Percentiles rank a stretch among this genome's conserved stretches.
phyloP scores from a whole-genome alignment of 2,329 filamentous ascomycete genomes.

The Scopulariopsis brevicaulis region DNA sequence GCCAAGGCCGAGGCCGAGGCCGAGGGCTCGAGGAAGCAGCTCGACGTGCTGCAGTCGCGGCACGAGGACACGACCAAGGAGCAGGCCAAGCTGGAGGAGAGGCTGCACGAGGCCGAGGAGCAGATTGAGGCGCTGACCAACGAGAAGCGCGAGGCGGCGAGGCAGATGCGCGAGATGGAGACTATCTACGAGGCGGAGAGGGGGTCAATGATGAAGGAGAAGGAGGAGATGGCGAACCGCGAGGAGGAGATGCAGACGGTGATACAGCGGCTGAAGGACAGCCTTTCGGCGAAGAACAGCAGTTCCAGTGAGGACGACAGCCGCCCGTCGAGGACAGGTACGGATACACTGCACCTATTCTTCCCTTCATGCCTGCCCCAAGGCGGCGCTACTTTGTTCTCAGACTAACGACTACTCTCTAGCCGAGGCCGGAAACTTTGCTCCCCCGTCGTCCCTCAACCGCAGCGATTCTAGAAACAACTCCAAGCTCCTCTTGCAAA shows the following conservation, averaged over 20 bases:
- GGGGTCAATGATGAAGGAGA: slow-evolving; percentile 78
- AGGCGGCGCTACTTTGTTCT: slow-evolving; percentile 9
- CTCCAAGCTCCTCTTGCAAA: slow-evolving; percentile 83
- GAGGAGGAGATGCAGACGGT: slow-evolving; percentile 87
- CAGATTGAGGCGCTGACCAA: slow-evolving; percentile 70
- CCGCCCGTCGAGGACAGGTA: slow-evolving; percentile 46
- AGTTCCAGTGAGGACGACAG: slow-evolving; percentile 46
- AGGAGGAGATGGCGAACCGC: slow-evolving; percentile 71
- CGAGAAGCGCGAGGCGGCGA: slow-evolving; percentile 72
- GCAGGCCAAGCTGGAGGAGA: slow-evolving; percentile 79
- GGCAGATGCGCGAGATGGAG: slow-evolving; percentile 84
- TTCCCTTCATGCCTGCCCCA: neutral
- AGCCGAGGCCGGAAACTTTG: slow-evolving; percentile 69
- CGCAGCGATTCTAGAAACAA: slow-evolving; percentile 83
- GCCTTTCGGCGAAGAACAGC: slow-evolving; percentile 57
- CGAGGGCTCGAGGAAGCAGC: slow-evolving; percentile 74
- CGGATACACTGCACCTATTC: slow-evolving; percentile 15
- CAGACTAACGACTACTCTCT: slow-evolving; percentile 47
- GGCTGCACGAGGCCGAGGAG: slow-evolving; percentile 75
- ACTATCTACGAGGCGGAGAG: slow-evolving; percentile 86
- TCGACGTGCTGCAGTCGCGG: slow-evolving; percentile 71
- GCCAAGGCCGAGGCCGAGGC: slow-evolving; percentile 68
- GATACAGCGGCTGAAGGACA: slow-evolving; percentile 87
- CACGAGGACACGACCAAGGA: slow-evolving; percentile 78
- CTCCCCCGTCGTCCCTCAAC: slow-evolving; percentile 72